Evolutionary conservation across 192 early-diverging fungal species (phyloP), one percentile per base, ranked within the genome.

Genomic region (Physocladia obscura): DNA sequence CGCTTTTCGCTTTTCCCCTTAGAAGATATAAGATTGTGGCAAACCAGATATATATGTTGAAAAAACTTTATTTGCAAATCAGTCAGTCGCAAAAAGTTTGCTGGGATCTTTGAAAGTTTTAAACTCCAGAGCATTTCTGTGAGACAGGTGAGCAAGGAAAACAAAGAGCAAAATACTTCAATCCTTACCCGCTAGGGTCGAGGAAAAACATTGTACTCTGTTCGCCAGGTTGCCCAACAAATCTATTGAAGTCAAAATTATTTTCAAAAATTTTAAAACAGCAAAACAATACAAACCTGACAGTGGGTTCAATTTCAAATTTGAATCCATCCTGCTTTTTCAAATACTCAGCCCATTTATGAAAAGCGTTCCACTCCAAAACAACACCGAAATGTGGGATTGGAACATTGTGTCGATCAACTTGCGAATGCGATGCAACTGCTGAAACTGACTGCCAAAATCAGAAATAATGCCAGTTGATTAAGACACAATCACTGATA

Each of bases 361-460:
- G 76, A 34, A 69, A 74, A 5, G 55, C 8, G 32, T 52, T 19
- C 76, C 76, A 77, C 64, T 77, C 76, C 24, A 77, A 69, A 2
- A 77, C 76, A 29, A 65, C 55, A 32, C 76, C 76, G 50, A 77
- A 77, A 44, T 77, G 76, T 1, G 76, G 76, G 39, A 77, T 71
- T 11, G 76, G 76, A 5, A 77, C 76, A 17, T 74, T 62, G 55
- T 77, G 76, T 1, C 56, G 21, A 34, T 65, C 62, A 8, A 65
- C 62, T 51, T 65, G 62, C 6, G 44, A 51, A 19, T 27, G 19
- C 11, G 62, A 65, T 15, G 36, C 62, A 29, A 51, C 49, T 5
- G 27, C 17, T 15, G 49, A 26, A 17, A 49, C 62, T 21, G 21
- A 35, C 62, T 65, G 17, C 37, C 15, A 54, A 54, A 5, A 8